These are phyloP conservation scores for Sanghuangporus weigelae DNA, from an alignment of 1,284 basidiomycete genomes.

Conservation along the genomic window DNA sequence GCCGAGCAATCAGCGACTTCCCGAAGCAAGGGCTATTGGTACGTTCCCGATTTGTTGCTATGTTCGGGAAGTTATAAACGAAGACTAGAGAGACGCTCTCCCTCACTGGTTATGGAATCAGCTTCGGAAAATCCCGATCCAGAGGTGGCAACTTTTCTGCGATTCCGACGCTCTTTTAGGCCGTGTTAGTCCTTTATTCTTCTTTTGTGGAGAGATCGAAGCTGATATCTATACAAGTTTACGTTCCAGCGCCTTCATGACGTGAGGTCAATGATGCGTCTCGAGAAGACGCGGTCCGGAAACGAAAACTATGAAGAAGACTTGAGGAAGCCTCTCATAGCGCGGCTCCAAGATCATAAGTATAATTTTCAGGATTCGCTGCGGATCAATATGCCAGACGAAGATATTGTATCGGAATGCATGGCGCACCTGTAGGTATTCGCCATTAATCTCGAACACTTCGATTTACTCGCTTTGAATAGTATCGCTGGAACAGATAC, in stretches of 20 bases:
- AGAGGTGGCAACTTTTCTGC: slow-evolving; percentile 17
- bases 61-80: background rate
- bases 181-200: slow-evolving; percentile 2
- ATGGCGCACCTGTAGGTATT: slow-evolving; percentile 19
- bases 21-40: slow-evolving; percentile 20
- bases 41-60: background rate
- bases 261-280: background rate
- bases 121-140: slow-evolving; percentile 8
- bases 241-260: slow-evolving; percentile 4
- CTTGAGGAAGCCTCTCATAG: background rate
- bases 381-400: slow-evolving; percentile 13
- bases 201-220: background rate
- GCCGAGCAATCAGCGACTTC: slow-evolving; percentile 19
- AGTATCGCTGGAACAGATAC: slow-evolving; percentile 26
- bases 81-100: slow-evolving; percentile 12
- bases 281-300: background rate
- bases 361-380: background rate
- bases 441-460: background rate
- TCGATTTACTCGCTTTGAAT: background rate
- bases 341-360: slow-evolving; percentile 6
- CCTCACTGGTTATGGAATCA: slow-evolving; percentile 17
- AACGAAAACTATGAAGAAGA: background rate
- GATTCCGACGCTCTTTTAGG: slow-evolving; percentile 12
- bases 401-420: slow-evolving; percentile 20
- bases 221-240: background rate